phyloP scores from a whole-genome alignment of 176 grass and related monocot species.

The Echinochloa phyllopogon region DNA sequence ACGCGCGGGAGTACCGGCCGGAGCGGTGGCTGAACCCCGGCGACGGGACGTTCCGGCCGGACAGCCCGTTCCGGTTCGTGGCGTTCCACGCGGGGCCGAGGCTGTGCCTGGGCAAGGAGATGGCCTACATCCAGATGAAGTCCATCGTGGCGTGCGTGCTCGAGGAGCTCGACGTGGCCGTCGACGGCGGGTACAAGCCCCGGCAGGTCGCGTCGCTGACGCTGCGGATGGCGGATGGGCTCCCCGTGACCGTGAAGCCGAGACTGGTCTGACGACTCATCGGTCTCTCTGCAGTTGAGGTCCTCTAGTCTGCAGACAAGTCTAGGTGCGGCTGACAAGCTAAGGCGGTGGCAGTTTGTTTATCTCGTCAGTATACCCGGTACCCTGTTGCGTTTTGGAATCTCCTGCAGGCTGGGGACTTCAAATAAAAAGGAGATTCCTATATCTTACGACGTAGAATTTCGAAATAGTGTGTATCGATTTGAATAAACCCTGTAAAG shows the following conservation, averaged over 20 bases:
- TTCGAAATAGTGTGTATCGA: too few relatives aligned
- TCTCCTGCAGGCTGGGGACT: too few relatives aligned
- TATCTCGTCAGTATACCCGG: too few relatives aligned
- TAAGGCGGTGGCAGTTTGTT: too few relatives aligned
- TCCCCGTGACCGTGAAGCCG: slow-evolving; percentile 44
- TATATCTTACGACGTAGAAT: too few relatives aligned
- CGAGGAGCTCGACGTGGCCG: slow-evolving; percentile 39
- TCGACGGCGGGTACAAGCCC: slow-evolving; percentile 35
- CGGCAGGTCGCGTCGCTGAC: slow-evolving; percentile 54
- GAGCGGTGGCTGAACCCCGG: slow-evolving; percentile 65
- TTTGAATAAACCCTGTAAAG: too few relatives aligned
- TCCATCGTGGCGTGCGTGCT: slow-evolving; percentile 60
- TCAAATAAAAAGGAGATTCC: too few relatives aligned
- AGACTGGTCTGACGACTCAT: slow-evolving; percentile 9
- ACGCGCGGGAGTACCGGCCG: slow-evolving; percentile 56
- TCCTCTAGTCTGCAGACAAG: too few relatives aligned
- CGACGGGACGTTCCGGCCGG: slow-evolving; percentile 58
- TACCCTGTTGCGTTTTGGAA: too few relatives aligned
- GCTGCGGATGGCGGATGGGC: slow-evolving; percentile 67
- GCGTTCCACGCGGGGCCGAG: slow-evolving; percentile 74
- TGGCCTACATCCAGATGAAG: slow-evolving; percentile 87
- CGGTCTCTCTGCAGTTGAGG: too few relatives aligned
- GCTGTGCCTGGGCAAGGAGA: slow-evolving; percentile 80
- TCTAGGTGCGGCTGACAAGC: too few relatives aligned
- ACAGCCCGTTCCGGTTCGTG: slow-evolving; percentile 61